Evolutionary conservation across 164 flowering plant species (phyloP).

Genomic region (Santalum album): DNA sequence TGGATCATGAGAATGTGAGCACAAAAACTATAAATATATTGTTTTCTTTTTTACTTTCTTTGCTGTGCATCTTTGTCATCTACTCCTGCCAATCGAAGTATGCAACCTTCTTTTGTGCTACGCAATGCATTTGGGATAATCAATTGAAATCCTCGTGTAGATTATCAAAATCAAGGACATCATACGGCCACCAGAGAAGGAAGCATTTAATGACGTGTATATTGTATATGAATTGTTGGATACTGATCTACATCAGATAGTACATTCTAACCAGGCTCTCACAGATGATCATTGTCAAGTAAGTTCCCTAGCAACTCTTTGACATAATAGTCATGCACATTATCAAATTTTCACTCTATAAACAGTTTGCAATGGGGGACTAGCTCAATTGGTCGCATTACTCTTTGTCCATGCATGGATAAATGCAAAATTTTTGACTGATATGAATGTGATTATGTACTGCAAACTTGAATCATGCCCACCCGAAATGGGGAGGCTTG

Average conservation of each 20-base stretch:
- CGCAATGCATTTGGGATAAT: background rate
- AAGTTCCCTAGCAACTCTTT: no score
- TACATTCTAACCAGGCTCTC: conserved; percentile 60
- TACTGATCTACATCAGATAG: conserved; percentile 83
- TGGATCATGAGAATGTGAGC: conserved; percentile 74
- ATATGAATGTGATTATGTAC: no score
- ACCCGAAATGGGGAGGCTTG: background rate
- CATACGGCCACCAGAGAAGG: conserved; percentile 56
- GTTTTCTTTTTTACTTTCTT: background rate
- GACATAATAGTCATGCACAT: no score
- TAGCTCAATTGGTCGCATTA: no score
- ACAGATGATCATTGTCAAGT: conserved; percentile 92
- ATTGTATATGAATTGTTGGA: conserved; percentile 83
- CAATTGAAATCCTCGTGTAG: conserved; percentile 43
- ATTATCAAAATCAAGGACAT: conserved; percentile 76
- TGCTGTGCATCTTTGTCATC: background rate
- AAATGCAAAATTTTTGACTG: no score
- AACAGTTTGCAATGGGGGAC: no score
- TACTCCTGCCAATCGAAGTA: no score
- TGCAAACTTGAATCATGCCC: background rate
- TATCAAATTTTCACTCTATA: no score
- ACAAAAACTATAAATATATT: background rate
- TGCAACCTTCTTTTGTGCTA: background rate
- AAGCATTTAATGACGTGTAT: conserved; percentile 73
- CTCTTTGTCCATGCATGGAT: no score